Base-by-base conservation (phyloP, 2,329 filamentous ascomycete genomes). In the Epichloe hybrida region DNA sequence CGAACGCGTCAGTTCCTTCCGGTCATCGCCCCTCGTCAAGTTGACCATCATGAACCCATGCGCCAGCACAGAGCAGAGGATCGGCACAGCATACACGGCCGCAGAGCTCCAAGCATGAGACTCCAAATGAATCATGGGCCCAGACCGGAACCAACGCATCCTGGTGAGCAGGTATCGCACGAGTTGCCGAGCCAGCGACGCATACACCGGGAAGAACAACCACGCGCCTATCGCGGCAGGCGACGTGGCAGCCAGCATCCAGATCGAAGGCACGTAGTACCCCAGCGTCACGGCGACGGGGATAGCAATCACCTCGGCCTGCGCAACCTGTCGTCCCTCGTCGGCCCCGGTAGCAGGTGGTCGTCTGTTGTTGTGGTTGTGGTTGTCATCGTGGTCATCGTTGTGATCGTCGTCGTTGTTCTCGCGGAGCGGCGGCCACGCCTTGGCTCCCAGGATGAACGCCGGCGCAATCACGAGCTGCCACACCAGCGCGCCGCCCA, bases 301-400 rank as follows among this genome's bases (percentile, higher is more conserved):
- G 20, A 79, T 76, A 27, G 80, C 79, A 51, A 80, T 70, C 52
- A 76, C 74, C 61, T 84, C 81, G 2, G 76, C 66, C 21, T 62
- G 63, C 6, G 66, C 64, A 12, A 77, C 61, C 41, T 40, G 45
- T 9, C 50, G 38, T 5, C 45, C 50, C 45, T 38, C 35, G 31
- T 48, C 50, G 4, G 36, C 8, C 17, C 17, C 17, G 17, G 17
- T 17, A 17, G 17, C 17, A 17, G 17, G 17, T 17, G 17, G 17
- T 17, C 17, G 17, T 17, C 17, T 17, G 17, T 17, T 17, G 17
- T 17, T 17, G 17, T 17, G 17, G 17, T 17, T 2, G 17, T 17
- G 17, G 17, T 17, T 17, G 17, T 17, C 17, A 17, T 17, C 2
- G 17, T 17, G 17, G 17, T 17, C 2, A 17, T 17, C 17, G 17